phyloP scores from a whole-genome alignment of 176 grass and related monocot species.

The Rhipidocladum racemiflorum region DNA sequence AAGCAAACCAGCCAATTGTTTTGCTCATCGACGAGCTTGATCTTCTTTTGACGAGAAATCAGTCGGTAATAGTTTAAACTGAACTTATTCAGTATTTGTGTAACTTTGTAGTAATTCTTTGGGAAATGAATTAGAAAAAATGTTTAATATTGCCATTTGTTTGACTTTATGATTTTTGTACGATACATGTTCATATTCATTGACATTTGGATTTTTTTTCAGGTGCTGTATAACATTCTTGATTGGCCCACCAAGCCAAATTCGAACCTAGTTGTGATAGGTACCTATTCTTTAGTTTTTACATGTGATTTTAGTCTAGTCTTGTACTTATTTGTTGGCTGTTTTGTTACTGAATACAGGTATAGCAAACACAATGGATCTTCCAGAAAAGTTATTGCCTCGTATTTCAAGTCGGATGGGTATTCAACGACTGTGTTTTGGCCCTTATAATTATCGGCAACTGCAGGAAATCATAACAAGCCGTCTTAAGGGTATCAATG shows the following conservation, averaged over 20 bases:
- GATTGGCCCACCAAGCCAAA: slow-evolving; percentile 92
- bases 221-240: slow-evolving; percentile 99
- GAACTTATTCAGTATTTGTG: slow-evolving; percentile 2
- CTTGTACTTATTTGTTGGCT: slow-evolving; percentile 36
- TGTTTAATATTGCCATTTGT: neutral
- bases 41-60: slow-evolving; percentile 89
- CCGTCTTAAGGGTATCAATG: slow-evolving; percentile 78
- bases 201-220: slow-evolving; percentile 36
- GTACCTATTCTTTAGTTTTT: slow-evolving; percentile 42
- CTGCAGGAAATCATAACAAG: slow-evolving; percentile 88
- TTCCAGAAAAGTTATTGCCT: slow-evolving; percentile 87
- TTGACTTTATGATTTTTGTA: neutral
- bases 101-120: slow-evolving; percentile 1
- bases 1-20: slow-evolving; percentile 52
- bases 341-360: slow-evolving; percentile 54
- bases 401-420: slow-evolving; percentile 99
- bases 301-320: slow-evolving; percentile 9
- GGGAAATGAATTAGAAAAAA: neutral
- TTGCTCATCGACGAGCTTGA: too few species aligned
- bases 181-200: neutral
- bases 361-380: slow-evolving; percentile 98
- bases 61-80: slow-evolving; percentile 64
- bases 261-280: slow-evolving; percentile 88
- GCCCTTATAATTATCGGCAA: slow-evolving; percentile 84
- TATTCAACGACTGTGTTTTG: slow-evolving; percentile 85